Percentiles rank a stretch among this genome's conserved stretches.
These are phyloP conservation scores for Geotrichum klebahnii DNA, from an alignment of 1,139 yeast species.

Conservation along the genomic window DNA sequence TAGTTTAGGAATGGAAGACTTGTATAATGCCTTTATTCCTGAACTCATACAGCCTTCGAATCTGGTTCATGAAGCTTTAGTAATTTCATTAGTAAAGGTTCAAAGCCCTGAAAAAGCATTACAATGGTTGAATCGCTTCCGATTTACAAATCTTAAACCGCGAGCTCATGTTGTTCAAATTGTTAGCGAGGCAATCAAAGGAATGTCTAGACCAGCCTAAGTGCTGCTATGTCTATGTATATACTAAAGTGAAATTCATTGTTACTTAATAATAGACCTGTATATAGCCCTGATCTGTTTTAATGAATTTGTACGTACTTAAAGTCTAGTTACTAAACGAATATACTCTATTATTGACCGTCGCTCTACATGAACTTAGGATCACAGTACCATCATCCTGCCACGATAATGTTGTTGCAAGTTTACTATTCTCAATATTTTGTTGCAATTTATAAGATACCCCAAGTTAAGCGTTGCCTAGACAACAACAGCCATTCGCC, in stretches of 20 bases:
- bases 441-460: not conserved
- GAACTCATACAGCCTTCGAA: not conserved
- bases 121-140: slow-evolving; percentile 13
- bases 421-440: not conserved
- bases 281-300: no score
- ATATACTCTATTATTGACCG: no score
- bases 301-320: no score
- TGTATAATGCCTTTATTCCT: slow-evolving; percentile 13
- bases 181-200: not conserved
- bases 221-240: no score
- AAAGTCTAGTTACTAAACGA: no score
- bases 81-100: slow-evolving; percentile 4
- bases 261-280: no score
- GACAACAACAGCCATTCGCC: not conserved
- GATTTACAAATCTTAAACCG: not conserved
- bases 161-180: slow-evolving; percentile 4
- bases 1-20: slow-evolving; percentile 12
- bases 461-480: not conserved
- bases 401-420: no score
- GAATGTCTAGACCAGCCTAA: no score
- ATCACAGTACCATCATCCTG: no score
- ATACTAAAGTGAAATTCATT: no score
- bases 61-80: slow-evolving; percentile 7
- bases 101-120: slow-evolving; percentile 2
- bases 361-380: no score